Conservation (phyloP, 495 filamentous ascomycete genomes). For the Penicillium silybi region DNA sequence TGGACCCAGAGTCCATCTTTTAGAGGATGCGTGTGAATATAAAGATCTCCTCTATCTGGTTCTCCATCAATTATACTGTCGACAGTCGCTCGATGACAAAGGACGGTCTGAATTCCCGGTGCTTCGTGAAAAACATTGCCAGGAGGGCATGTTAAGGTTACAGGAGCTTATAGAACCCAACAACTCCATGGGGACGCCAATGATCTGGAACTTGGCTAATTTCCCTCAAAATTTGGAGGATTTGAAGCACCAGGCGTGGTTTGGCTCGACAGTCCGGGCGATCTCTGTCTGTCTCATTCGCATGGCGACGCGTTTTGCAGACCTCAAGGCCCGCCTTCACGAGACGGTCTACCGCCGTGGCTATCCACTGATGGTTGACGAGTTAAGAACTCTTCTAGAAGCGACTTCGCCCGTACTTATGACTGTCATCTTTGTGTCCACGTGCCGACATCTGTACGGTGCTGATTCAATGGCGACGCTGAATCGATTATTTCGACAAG, state of each 20-base stretch:
- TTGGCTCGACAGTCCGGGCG: background rate
- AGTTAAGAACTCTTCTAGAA: constrained; percentile 48
- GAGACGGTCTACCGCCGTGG: constrained; percentile 24
- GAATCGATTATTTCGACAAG: background rate
- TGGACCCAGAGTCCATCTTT: constrained; percentile 48
- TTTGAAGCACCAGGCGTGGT: constrained; percentile 4
- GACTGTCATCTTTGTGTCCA: constrained; percentile 55
- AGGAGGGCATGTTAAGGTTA: background rate
- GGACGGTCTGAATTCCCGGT: constrained; percentile 13
- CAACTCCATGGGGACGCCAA: background rate
- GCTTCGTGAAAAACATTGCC: background rate
- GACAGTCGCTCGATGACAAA: constrained; percentile 27
- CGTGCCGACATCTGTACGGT: constrained; percentile 30
- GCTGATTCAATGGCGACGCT: background rate
- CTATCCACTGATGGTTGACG: constrained; percentile 60
- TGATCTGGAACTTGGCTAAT: background rate
- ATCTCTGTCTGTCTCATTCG: constrained; percentile 2
- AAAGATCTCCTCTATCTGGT: constrained; percentile 61
- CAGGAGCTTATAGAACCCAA: constrained; percentile 10
- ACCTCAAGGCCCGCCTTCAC: constrained; percentile 26
- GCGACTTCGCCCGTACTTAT: constrained; percentile 55
- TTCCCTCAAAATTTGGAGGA: background rate
- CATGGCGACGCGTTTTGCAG: constrained; percentile 30
- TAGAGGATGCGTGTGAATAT: constrained; percentile 51
- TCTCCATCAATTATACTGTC: constrained; percentile 66